These are phyloP conservation scores for Gentiana straminea DNA, from an alignment of 257 asterid genomes.

Conservation along the genomic window DNA sequence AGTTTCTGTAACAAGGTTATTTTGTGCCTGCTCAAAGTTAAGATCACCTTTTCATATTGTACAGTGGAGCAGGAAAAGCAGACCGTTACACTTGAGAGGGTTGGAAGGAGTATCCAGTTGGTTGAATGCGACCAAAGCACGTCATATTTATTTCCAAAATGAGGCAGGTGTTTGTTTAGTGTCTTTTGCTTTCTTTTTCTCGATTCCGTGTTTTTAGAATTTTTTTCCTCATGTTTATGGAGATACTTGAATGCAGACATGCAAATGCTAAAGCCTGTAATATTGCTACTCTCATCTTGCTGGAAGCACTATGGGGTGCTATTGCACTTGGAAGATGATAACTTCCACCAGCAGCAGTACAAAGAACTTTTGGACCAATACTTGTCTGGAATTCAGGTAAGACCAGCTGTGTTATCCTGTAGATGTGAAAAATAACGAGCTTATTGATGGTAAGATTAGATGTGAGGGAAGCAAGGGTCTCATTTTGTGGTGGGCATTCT, in stretches of 20 bases:
- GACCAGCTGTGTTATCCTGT: not conserved
- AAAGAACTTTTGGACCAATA: constrained; percentile 63
- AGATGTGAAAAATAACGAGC: not conserved
- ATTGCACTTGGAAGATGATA: constrained; percentile 52
- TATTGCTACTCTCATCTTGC: constrained; percentile 76
- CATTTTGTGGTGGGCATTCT: too few relatives aligned
- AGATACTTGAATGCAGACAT: constrained; percentile 36
- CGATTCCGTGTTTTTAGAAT: constrained; percentile 4
- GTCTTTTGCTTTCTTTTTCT: constrained; percentile 8
- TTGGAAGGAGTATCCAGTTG: constrained; percentile 64
- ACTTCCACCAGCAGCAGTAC: constrained; percentile 40
- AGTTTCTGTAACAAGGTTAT: not conserved
- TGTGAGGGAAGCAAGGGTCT: too few relatives aligned
- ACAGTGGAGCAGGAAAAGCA: constrained; percentile 93
- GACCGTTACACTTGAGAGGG: constrained; percentile 75
- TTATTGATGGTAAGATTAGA: too few relatives aligned
- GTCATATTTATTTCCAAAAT: constrained; percentile 33
- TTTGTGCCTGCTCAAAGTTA: not conserved
- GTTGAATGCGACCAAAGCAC: constrained; percentile 52
- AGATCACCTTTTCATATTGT: constrained; percentile 5
- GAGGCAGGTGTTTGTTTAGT: constrained; percentile 47
- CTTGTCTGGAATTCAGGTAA: constrained; percentile 82
- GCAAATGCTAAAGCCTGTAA: constrained; percentile 50
- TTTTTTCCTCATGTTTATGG: constrained; percentile 13
- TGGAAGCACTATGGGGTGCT: constrained; percentile 94